Percentiles rank a stretch among this genome's conserved stretches.
Evolutionary conservation across 306 rosid species (phyloP).

Genomic region (Begonia loranthoides): DNA sequence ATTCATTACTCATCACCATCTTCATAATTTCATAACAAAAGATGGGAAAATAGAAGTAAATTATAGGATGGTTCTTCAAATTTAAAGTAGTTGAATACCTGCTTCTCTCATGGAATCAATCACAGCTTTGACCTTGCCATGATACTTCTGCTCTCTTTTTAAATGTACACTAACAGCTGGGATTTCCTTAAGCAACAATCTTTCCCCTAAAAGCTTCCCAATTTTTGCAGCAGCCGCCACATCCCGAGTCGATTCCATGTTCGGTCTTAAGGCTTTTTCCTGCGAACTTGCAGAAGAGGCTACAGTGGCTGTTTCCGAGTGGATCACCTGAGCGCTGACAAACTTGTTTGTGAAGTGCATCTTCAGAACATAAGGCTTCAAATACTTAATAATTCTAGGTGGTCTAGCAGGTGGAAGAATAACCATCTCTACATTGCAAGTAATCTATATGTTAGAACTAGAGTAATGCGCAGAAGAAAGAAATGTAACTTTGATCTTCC

Average conservation of each 20-base stretch:
- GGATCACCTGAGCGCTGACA: slow-evolving; percentile 70
- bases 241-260: slow-evolving; percentile 49
- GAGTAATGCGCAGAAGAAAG: not conserved
- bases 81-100: slow-evolving; percentile 60
- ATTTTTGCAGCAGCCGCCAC: slow-evolving; percentile 93
- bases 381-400: slow-evolving; percentile 38
- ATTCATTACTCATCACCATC: too few relatives aligned
- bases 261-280: slow-evolving; percentile 50
- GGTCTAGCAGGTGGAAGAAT: slow-evolving; percentile 61
- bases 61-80: not conserved
- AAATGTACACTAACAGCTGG: slow-evolving; percentile 66
- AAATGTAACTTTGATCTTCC: not conserved
- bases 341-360: slow-evolving; percentile 83
- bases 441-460: too few relatives aligned
- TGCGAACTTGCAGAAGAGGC: slow-evolving; percentile 77
- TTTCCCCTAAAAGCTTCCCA: slow-evolving; percentile 67
- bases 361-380: slow-evolving; percentile 78
- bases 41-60: too few relatives aligned
- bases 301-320: slow-evolving; percentile 69
- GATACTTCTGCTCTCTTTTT: slow-evolving; percentile 88
- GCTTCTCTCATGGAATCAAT: slow-evolving; percentile 61
- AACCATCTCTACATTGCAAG: slow-evolving; percentile 27
- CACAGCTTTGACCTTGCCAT: slow-evolving; percentile 83
- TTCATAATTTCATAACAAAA: too few relatives aligned
- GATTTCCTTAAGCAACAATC: slow-evolving; percentile 57